Evolutionary conservation across 2,329 filamentous ascomycete species (phyloP).

Genomic region (Drechslerella stenobrocha): DNA sequence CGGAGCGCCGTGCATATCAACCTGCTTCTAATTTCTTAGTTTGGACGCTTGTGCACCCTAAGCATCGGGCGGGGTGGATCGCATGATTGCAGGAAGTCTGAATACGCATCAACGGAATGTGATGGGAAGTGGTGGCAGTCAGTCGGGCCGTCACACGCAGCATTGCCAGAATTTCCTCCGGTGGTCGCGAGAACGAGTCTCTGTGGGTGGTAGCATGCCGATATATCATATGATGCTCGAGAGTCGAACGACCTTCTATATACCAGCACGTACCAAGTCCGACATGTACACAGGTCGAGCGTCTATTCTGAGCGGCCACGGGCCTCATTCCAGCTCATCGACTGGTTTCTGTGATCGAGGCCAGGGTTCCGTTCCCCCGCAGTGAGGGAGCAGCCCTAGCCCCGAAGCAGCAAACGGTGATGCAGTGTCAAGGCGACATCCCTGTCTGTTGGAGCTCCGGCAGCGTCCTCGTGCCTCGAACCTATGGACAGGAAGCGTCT

Average conservation of each 20-base stretch:
- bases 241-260: too few relatives aligned
- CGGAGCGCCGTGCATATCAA: neutral
- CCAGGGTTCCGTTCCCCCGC: neutral
- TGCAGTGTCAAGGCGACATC: neutral
- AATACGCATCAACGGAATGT: conserved; percentile 1
- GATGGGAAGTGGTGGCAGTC: too few relatives aligned
- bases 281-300: too few relatives aligned
- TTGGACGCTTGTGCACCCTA: neutral
- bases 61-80: neutral
- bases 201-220: neutral
- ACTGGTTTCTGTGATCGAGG: too few relatives aligned
- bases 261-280: too few relatives aligned
- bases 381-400: neutral
- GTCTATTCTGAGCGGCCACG: too few relatives aligned
- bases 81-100: neutral
- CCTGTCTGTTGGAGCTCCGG: conserved; percentile 17
- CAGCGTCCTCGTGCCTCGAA: conserved; percentile 32
- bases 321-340: too few relatives aligned
- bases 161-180: neutral
- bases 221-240: neutral
- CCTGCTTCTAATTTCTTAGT: conserved; percentile 2
- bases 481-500: conserved; percentile 42
- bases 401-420: conserved; percentile 13
- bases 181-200: too few relatives aligned
- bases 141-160: too few relatives aligned